Percentiles rank a stretch among this genome's conserved stretches.
These are phyloP conservation scores for Trichomonas tenax DNA, from an alignment of 208 protist species.

Conservation along the genomic window DNA sequence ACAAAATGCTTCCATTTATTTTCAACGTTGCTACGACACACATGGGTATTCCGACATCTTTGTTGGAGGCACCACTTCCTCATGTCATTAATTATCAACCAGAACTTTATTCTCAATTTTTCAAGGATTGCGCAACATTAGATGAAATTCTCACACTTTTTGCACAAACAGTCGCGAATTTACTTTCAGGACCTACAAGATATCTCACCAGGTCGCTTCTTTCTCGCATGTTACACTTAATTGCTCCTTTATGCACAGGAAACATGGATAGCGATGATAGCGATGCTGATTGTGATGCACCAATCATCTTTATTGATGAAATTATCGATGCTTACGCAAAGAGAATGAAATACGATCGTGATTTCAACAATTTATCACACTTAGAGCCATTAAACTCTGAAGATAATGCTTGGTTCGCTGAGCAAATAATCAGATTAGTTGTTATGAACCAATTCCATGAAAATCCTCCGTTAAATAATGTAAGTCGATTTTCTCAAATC, in stretches of 20 bases:
- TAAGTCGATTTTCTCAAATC: background rate
- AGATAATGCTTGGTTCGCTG: background rate
- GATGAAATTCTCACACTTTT: background rate
- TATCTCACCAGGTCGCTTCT: background rate
- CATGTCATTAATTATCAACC: background rate
- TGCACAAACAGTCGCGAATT: background rate
- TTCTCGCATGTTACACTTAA: background rate
- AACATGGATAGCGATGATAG: background rate
- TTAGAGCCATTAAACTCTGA: background rate
- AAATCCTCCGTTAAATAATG: background rate
- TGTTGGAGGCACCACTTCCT: background rate
- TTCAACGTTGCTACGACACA: background rate
- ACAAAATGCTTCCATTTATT: background rate
- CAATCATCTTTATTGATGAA: background rate
- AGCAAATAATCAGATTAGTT: background rate
- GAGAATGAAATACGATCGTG: background rate
- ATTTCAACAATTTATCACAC: background rate
- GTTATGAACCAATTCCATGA: background rate
- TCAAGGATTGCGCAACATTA: background rate
- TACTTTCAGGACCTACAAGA: background rate
- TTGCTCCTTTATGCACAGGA: background rate
- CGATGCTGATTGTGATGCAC: background rate
- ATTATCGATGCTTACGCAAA: background rate
- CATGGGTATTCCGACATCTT: background rate
- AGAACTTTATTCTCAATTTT: background rate